Base-by-base conservation (phyloP, 208 protist genomes). In the Porcisia deanei region DNA sequence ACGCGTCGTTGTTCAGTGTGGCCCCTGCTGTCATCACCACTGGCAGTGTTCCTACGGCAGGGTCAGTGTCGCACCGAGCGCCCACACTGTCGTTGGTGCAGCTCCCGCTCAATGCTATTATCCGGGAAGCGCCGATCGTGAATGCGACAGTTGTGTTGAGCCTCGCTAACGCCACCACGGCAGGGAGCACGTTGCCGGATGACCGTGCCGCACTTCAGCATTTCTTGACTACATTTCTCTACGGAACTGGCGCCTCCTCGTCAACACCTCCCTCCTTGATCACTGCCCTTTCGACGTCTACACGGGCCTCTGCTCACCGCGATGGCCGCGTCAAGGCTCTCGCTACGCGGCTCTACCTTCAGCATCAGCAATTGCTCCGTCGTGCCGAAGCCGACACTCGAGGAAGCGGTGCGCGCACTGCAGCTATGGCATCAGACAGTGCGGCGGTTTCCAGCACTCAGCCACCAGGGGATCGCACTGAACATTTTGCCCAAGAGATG, bases 301-400 rank as follows among this genome's bases (percentile, higher is more conserved):
- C 52, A 45, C 14, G 6, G 55, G 5, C 58, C 3, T 60, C 30
- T 14, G 22, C 58, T 3, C 57, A 45, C 16, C 77, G 66, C 5
- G 77, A 82, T 64, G 66, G 54, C 25, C 77, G 77, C 39, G 66
- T 74, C 43, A 77, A 70, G 58, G 77, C 77, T 2, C 77, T 82
- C 47, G 65, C 72, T 25, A 77, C 72, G 1, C 77, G 77, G 6
- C 72, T 82, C 5, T 57, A 74, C 45, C 72, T 82, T 9, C 77
- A 82, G 45, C 55, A 76, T 30, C 77, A 82, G 66, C 77, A 77
- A 39, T 49, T 76, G 41, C 39, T 73, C 14, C 37, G 67, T 22
- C 53, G 67, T n/a, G 1, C 57, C 12, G 39, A 47, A 37, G 52
- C 53, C 37, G 59, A 3, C 25, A 12, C 14, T 41, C 22, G 25